These are phyloP conservation scores for Acer campestre DNA, from an alignment of 345 rosid genomes.

Conservation along the genomic window DNA sequence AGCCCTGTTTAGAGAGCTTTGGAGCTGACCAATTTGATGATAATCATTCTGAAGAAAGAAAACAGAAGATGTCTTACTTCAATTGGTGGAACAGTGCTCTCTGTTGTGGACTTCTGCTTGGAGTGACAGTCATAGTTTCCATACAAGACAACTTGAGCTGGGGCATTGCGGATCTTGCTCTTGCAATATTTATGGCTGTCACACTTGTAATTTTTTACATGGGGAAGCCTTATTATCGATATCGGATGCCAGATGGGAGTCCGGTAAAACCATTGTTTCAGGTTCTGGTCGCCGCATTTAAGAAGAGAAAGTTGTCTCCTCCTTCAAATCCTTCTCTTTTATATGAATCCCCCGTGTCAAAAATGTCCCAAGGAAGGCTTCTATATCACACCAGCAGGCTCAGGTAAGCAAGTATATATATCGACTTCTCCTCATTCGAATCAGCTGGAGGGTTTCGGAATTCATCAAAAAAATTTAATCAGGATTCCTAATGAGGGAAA, in stretches of 20 bases:
- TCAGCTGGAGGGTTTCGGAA: too few relatives aligned
- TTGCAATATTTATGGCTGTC: slow-evolving; percentile 34
- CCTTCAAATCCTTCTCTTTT: slow-evolving; percentile 32
- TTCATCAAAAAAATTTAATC: too few relatives aligned
- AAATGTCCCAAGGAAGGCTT: slow-evolving; percentile 31
- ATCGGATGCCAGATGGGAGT: slow-evolving; percentile 34
- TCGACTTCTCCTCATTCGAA: too few relatives aligned
- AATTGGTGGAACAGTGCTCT: slow-evolving; percentile 52
- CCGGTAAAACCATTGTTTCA: slow-evolving; percentile 40
- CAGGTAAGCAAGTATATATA: slow-evolving; percentile 23
- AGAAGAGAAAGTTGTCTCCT: slow-evolving; percentile 39
- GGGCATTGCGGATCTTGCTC: slow-evolving; percentile 37
- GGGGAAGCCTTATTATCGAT: slow-evolving; percentile 38
- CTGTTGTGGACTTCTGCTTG: slow-evolving; percentile 40
- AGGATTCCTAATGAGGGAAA: too few relatives aligned
- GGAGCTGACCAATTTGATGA: slow-evolving; percentile 64
- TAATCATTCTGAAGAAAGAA: slow-evolving; percentile 42
- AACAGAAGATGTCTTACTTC: slow-evolving; percentile 55
- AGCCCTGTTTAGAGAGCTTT: slow-evolving; percentile 55
- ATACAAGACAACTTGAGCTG: slow-evolving; percentile 40
- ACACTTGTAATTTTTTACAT: slow-evolving; percentile 22
- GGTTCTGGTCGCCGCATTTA: slow-evolving; percentile 41
- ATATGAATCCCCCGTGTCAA: slow-evolving; percentile 23
- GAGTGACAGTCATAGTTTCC: slow-evolving; percentile 44
- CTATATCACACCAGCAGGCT: slow-evolving; percentile 41